phyloP scores from a whole-genome alignment of 345 rosid genomes.

The Brassica nigra region DNA sequence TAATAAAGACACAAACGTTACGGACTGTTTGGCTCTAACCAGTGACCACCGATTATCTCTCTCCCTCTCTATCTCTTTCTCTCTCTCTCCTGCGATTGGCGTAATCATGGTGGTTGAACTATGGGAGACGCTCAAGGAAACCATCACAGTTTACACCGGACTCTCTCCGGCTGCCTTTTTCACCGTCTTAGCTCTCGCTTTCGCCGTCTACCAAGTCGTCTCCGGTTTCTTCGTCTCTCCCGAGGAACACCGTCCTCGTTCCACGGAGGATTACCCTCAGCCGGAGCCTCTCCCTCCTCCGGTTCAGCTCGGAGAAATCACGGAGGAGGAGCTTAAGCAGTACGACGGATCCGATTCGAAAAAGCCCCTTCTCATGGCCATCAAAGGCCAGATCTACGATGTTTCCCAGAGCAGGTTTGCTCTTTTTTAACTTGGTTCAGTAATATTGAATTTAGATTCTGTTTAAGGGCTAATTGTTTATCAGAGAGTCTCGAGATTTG shows the following conservation, averaged over 20 bases:
- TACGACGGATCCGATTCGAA: conserved; percentile 79
- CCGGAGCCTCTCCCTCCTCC: conserved; percentile 89
- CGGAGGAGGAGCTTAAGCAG: conserved; percentile 78
- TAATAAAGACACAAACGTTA: background rate
- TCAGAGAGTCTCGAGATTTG: conserved; percentile 11
- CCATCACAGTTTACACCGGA: conserved; percentile 83
- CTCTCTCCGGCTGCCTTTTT: conserved; percentile 84
- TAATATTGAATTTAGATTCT: background rate
- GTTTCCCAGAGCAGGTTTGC: conserved; percentile 92
- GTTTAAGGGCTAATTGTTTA: background rate
- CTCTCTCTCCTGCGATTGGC: background rate
- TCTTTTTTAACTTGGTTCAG: background rate
- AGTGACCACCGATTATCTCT: conserved; percentile 4
- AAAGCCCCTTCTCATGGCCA: conserved; percentile 96
- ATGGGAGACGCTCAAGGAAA: conserved; percentile 88
- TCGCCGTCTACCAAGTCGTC: conserved; percentile 72
- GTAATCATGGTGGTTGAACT: conserved; percentile 68
- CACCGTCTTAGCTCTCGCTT: conserved; percentile 65
- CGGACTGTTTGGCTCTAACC: background rate
- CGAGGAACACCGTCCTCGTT: conserved; percentile 40
- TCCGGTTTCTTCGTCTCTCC: conserved; percentile 69
- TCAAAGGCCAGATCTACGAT: conserved; percentile 99
- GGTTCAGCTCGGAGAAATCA: conserved; percentile 89
- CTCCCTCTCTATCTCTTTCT: background rate
- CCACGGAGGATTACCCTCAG: conserved; percentile 53